Base-by-base conservation (phyloP, 345 rosid genomes). In the Mangifera indica region DNA sequence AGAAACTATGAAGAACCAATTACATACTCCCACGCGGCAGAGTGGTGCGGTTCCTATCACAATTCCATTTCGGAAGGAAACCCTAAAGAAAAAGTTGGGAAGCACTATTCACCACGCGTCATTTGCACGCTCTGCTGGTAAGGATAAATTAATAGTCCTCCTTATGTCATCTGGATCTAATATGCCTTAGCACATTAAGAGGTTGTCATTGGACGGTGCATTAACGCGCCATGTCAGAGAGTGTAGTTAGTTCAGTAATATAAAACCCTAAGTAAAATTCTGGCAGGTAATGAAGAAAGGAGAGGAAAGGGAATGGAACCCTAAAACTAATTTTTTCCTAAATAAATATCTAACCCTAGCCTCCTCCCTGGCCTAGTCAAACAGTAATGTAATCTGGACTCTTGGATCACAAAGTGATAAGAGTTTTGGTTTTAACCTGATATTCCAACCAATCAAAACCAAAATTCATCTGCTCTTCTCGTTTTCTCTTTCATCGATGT, bases 31-130 rank as follows among this genome's bases (percentile, higher is more conserved):
- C 91, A 82, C 86, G 87, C 87, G 87, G 64, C 72, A 44, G 22
- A 32, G 32, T 71, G 73, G 79, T 85, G 89, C 84, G 92, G 83
- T 80, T 86, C 92, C 89, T 82, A 86, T 89, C 89, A 80, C 85
- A 74, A 72, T 76, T n/a, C 88, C 89, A 82, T 80, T 83, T 62
- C 58, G 40, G 54, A 71, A 61, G 60, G 68, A 87, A 88, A 87
- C 89, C 97, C 91, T 84, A 86, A 65, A 24, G 75, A 56, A 79
- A 72, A 37, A 67, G 81, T 69, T 63, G 46, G 17, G 17, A 49
- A 66, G 72, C 53, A 78, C 71, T 75, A 48, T 71, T 74, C 42
- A 58, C 29, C 44, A 13, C 82, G 81, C 90, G 86, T 84, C 17
- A 9, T 3, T 8, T 6, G 0, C 82, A 79, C 87, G 85, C 82